Evolutionary conservation across 495 filamentous ascomycete species (phyloP), one percentile per base, ranked within the genome.

Genomic region (Aspergillus indologenus): DNA sequence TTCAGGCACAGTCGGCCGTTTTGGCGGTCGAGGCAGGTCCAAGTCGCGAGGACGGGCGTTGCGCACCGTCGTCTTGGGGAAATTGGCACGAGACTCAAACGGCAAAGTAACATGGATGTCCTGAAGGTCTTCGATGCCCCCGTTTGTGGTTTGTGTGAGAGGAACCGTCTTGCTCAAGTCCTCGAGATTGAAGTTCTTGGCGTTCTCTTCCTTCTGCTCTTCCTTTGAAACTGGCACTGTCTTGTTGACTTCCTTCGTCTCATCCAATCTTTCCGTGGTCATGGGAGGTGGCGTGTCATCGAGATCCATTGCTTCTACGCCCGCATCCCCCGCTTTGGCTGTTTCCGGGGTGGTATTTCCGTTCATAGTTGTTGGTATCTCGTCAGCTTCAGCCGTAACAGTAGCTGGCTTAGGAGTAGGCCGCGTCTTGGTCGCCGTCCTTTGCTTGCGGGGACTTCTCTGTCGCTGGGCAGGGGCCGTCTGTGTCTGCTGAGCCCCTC

Each of bases 101-200:
- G 91, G 91, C 1, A 96, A 82, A 1, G 77, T 85, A 7, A 81
- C 74, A 22, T 77, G 78, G 40, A 96, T 71, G 61, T 90, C 89
- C 20, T 79, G 77, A 31, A 95, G 78, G 40, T 85, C 84, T 19
- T 78, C 71, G 5, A 93, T 83, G 2, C 77, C 77, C 15, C 85
- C 83, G 22, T 71, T 77, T 14, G 80, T 70, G 17, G 77, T 72
- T 31, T 72, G 73, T 3, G 75, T 74, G 44, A 93, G 85, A 0
- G 91, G 91, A 34, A 83, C 84, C 7, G 87, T 81, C 26, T 87
- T 84, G 11, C 78, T 75, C 6, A 95, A 80, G 24, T 89, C 84
- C 1, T 81, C 75, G 45, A 96, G 79, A 31, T 86, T 81, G 53
- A 78, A 71, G 7, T 67, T 54, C 26, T 66, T 61, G 8, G 80